phyloP scores from a whole-genome alignment of 768 basidiomycete genomes.

The Phanerochaete sordida region DNA sequence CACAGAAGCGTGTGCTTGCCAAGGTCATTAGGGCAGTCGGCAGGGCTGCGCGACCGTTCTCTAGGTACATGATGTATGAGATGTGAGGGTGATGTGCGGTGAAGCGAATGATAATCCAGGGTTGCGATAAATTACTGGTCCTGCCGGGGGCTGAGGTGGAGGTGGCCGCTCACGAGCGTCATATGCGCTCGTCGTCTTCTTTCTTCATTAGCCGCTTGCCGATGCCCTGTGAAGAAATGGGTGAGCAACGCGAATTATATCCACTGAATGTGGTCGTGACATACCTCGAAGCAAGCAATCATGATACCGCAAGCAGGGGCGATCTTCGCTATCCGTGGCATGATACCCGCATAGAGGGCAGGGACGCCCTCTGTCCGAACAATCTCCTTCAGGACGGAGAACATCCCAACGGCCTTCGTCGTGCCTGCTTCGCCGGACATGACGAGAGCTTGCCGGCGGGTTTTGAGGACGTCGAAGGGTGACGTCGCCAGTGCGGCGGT shows the following conservation, averaged over 20 bases:
- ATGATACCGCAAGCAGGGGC: slow-evolving; percentile 98
- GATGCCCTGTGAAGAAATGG: slow-evolving; percentile 44
- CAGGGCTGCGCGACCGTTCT: neutral
- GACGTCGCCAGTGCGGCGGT: slow-evolving; percentile 85
- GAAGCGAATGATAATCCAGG: neutral
- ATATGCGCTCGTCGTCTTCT: neutral
- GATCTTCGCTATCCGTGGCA: slow-evolving; percentile 91
- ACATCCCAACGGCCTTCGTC: slow-evolving; percentile 40
- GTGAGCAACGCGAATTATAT: slow-evolving; percentile 15
- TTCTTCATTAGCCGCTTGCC: slow-evolving; percentile 40
- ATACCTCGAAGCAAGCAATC: slow-evolving; percentile 93
- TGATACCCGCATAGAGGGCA: slow-evolving; percentile 79
- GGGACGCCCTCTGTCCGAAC: slow-evolving; percentile 72
- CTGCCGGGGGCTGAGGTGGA: neutral
- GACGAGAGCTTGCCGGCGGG: slow-evolving; percentile 80
- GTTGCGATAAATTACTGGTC: neutral
- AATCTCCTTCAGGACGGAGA: slow-evolving; percentile 67
- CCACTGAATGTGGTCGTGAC: neutral
- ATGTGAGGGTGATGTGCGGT: neutral
- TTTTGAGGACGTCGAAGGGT: slow-evolving; percentile 97
- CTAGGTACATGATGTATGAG: neutral
- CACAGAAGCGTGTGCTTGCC: neutral
- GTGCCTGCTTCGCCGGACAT: slow-evolving; percentile 42
- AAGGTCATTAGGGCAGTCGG: neutral
- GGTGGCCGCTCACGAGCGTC: neutral